Conservation (phyloP, 345 rosid genomes). For the Anacardium occidentale region DNA sequence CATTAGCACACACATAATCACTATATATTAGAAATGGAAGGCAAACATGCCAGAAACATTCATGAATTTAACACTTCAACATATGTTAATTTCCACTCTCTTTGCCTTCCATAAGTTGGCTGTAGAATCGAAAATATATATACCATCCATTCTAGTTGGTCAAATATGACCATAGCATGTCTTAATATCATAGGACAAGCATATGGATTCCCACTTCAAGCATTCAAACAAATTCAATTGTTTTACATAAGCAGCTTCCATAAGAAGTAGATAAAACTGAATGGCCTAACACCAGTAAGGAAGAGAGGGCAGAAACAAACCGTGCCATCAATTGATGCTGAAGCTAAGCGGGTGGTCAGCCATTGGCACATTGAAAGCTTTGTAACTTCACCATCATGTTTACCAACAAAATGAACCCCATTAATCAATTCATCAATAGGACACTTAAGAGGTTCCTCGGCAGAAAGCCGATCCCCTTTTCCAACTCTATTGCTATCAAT, state of each 20-base stretch:
- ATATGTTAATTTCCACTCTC: neutral
- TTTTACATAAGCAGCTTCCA: neutral
- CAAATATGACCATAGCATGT: neutral
- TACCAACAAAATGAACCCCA: slow-evolving; percentile 70
- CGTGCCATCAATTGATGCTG: slow-evolving; percentile 76
- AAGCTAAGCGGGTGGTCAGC: slow-evolving; percentile 70
- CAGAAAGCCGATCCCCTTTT: slow-evolving; percentile 42
- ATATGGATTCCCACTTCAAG: neutral
- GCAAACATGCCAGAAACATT: neutral
- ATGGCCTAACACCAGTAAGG: neutral
- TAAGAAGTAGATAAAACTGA: slow-evolving; percentile 7
- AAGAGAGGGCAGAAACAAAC: slow-evolving; percentile 33
- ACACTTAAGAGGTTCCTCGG: slow-evolving; percentile 61
- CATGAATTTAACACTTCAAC: neutral
- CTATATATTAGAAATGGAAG: neutral
- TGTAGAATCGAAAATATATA: neutral
- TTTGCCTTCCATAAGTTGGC: neutral
- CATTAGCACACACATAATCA: neutral
- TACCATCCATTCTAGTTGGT: neutral
- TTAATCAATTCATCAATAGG: slow-evolving; percentile 56
- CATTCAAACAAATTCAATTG: neutral
- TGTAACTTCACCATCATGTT: slow-evolving; percentile 67
- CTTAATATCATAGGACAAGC: neutral
- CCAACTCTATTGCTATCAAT: slow-evolving; percentile 61
- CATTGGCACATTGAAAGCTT: slow-evolving; percentile 77